Percentiles rank a stretch among this genome's conserved stretches.
Evolutionary conservation across 2,329 filamentous ascomycete genomes (phyloP).

Genomic region (Fusarium metavorans): DNA sequence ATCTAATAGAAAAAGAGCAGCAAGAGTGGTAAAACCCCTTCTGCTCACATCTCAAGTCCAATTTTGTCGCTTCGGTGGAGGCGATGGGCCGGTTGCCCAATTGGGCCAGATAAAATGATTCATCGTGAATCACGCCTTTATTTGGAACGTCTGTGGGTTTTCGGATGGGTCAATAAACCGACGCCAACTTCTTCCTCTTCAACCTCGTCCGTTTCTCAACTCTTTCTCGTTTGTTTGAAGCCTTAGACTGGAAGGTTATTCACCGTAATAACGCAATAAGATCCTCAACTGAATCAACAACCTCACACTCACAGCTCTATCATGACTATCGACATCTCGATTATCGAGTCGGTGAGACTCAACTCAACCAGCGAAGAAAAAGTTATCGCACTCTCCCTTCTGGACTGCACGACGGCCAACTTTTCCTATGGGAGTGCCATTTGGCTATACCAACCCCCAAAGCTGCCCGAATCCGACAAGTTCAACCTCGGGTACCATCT

Average conservation of each 20-base stretch:
- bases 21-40: background rate
- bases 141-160: background rate
- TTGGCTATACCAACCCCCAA: conserved; percentile 37
- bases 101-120: background rate
- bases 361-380: background rate
- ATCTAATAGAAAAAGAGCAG: background rate
- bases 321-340: background rate
- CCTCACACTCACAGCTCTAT: background rate
- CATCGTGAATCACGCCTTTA: background rate
- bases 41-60: background rate
- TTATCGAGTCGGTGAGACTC: conserved; percentile 7
- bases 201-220: background rate
- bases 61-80: background rate
- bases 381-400: conserved; percentile 29
- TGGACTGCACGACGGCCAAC: conserved; percentile 40
- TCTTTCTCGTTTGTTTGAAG: background rate
- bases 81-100: background rate
- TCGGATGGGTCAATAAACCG: background rate
- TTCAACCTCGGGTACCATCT: conserved; percentile 13
- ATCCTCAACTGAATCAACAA: background rate
- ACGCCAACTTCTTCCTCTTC: background rate
- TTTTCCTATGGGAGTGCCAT: conserved; percentile 38
- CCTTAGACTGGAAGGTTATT: background rate
- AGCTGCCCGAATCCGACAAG: background rate
- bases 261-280: background rate